Base-by-base conservation (phyloP, 257 asterid genomes). In the Nicotiana benthamiana region DNA sequence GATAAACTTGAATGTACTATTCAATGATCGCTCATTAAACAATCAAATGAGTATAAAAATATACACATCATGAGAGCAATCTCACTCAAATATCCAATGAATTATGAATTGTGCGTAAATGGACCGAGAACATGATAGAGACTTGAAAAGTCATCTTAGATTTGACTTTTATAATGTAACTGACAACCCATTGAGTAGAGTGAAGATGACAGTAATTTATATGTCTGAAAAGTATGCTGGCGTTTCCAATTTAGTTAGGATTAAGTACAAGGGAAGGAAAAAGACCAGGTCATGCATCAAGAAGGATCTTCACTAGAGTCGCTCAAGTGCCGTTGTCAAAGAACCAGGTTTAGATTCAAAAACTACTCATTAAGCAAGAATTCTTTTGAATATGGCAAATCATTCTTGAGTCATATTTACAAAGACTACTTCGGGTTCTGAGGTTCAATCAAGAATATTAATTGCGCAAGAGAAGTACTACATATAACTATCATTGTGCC, bases 181-280 rank as follows among this genome's bases (percentile, higher is more conserved):
- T 9, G 48, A 53, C 57, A 27, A 52, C 28, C 43, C 52, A 74
- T 75, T 54, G 10, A 27, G 51, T 17, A 54, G 27, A 75, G 22
- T 64, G 72, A 2, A 30, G 32, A 28, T 28, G 46, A 17, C 22
- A 6, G 46, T 64, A 64, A 62, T 28, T 27, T 63, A 27, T 63
- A 27, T 5, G 10, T 27, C 20, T 27, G 40, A 12, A 32, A 32
- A 32, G 36, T 51, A 11, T 51, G 1, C 56, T 51, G 56, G 0
- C 6, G 2, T 51, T 51, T 51, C 56, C 56, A 51, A 15, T 51
- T 51, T 51, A 51, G 56, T 51, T 9, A 85, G 65, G 68, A 7
- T 10, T 70, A 82, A 76, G 27, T 59, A n/a, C 79, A 32, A 82
- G 85, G 2, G 48, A 40, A 40, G 77, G 65, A 80, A 5, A 52